phyloP scores from a whole-genome alignment of 2,329 filamentous ascomycete species.

The Corynespora cassiicola region DNA sequence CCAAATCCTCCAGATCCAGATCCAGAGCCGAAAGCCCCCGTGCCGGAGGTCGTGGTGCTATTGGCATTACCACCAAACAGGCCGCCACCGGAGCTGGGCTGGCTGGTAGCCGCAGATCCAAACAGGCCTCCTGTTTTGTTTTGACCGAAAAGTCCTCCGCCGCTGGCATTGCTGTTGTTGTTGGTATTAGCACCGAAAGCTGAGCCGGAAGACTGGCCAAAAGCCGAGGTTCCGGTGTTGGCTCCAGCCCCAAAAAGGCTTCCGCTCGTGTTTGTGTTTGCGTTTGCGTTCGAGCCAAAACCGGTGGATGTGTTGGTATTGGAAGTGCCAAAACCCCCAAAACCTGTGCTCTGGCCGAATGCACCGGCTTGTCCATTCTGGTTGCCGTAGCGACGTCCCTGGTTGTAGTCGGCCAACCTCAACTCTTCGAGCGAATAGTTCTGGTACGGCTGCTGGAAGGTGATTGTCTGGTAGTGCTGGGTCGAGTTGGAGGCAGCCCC shows the following conservation, averaged over 20 bases:
- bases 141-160: conserved; percentile 41
- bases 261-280: conserved; percentile 46
- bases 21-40: conserved; percentile 28
- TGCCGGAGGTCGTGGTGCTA: conserved; percentile 31
- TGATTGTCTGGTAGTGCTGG: conserved; percentile 77
- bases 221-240: conserved; percentile 30
- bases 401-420: conserved; percentile 80
- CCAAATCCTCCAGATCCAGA: conserved; percentile 48
- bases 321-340: conserved; percentile 54
- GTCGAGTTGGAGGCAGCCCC: conserved; percentile 56
- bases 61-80: conserved; percentile 42
- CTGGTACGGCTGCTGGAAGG: conserved; percentile 80
- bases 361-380: conserved; percentile 79
- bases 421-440: conserved; percentile 84
- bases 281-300: conserved; percentile 56
- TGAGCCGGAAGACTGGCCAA: no score
- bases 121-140: conserved; percentile 50
- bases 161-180: conserved; percentile 29
- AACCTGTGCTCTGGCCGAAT: conserved; percentile 73
- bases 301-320: conserved; percentile 49
- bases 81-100: conserved; percentile 28
- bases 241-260: conserved; percentile 53
- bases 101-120: conserved; percentile 39
- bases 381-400: conserved; percentile 85
- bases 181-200: conserved; percentile 42